Evolutionary conservation across 2,329 filamentous ascomycete genomes (phyloP).

Genomic region (Lithohypha guttulata): DNA sequence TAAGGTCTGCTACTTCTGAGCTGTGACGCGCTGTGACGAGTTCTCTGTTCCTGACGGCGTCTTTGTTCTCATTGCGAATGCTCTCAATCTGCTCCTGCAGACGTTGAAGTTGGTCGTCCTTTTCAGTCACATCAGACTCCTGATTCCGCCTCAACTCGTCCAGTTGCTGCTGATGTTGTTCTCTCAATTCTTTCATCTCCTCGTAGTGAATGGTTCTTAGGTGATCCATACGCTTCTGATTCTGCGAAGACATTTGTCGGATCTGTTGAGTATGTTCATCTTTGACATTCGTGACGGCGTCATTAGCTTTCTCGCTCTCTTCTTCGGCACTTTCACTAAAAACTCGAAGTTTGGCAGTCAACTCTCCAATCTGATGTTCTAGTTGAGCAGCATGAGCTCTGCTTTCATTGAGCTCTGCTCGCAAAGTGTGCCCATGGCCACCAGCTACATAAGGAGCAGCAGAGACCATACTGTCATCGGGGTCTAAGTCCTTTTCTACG

Average conservation of each 20-base stretch:
- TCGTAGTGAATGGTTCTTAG: constrained; percentile 16
- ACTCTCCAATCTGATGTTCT: constrained; percentile 25
- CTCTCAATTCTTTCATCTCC: constrained; percentile 32
- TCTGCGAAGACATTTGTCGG: constrained; percentile 27
- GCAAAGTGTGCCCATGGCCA: constrained; percentile 10
- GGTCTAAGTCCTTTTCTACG: neutral
- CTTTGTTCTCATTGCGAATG: neutral
- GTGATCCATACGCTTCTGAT: constrained; percentile 18
- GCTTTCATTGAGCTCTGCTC: constrained; percentile 11
- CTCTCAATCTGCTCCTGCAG: neutral
- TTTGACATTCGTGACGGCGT: constrained; percentile 26
- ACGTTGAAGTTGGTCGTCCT: constrained; percentile 3
- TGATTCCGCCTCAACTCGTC: constrained; percentile 35
- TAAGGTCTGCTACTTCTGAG: neutral
- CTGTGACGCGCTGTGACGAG: neutral
- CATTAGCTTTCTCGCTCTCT: constrained; percentile 30
- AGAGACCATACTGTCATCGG: neutral
- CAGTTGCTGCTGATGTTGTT: constrained; percentile 18
- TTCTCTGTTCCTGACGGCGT: neutral
- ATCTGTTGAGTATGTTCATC: constrained; percentile 9
- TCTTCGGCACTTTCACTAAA: constrained; percentile 31
- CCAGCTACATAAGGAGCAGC: constrained; percentile 1
- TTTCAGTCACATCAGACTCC: constrained; percentile 32
- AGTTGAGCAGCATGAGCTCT: constrained; percentile 13
- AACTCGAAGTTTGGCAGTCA: constrained; percentile 28